Base-by-base conservation (phyloP, 768 basidiomycete species). In the Leccinum variicolor region DNA sequence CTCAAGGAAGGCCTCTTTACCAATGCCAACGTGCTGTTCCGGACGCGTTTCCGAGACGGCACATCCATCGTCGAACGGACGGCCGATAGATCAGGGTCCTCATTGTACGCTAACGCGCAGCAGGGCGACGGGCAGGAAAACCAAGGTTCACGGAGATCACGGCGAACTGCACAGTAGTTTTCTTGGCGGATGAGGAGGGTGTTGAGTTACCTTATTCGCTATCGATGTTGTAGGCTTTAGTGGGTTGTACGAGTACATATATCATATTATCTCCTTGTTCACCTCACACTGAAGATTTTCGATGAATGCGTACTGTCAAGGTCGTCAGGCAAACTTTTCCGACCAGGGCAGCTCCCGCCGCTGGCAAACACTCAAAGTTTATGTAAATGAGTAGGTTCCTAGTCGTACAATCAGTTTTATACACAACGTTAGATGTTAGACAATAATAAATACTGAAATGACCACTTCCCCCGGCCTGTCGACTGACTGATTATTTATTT, bases 1-100 rank as follows among this genome's bases (percentile, higher is more conserved):
- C 78, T 98, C 55, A 98, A 98, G 74, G 97, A 98, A 66, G 96
- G 96, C 6, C 78, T 98, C 47, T 98, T 98, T 76, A 94, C 93
- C 9, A 98, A 98, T 64, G 97, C 96, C 39, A 98, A 99, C 66
- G 95, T 94, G 13, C 77, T 98, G 31, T 99, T 98, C 81, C 83
- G 87, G 33, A 90, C 95, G 14, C 83, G 90, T 53, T 98, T 98
- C 79, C 81, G 92, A 29, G 94, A 99, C 66, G 96, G 95, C 3
- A 98, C 94, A 5, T 91, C 87, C 23, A 80, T 96, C 53, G 93
- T 96, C 25, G 92, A 96, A 69, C 79, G 90, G 53, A 91, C 89
- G 0, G 85, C 78, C 9, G 83, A 87, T 63, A 74, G 88, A 61
- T 84, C 84, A n/a, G 74, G 72, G 25, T 86, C 85, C 6, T 61